phyloP scores from a whole-genome alignment of 495 filamentous ascomycete genomes.

The Annulohypoxylon maeteangense region DNA sequence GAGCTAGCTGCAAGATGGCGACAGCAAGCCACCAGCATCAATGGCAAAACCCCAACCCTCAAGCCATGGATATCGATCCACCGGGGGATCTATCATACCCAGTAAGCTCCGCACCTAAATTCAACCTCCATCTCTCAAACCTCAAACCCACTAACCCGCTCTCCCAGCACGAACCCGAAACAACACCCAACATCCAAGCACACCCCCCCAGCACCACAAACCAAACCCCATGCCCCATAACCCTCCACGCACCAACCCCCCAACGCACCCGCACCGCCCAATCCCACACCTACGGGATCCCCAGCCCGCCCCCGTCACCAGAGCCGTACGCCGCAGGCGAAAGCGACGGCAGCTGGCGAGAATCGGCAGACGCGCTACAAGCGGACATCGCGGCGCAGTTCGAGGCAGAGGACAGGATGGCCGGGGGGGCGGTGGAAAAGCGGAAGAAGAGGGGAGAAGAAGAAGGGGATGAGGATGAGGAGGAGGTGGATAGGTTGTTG shows the following conservation, averaged over 20 bases:
- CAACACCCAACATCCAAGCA: background rate
- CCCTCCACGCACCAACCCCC: background rate
- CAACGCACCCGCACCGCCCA: background rate
- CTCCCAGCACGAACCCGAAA: background rate
- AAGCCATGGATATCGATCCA: background rate
- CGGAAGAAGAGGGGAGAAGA: background rate
- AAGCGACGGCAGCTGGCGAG: background rate
- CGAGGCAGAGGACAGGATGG: background rate
- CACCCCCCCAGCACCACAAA: background rate
- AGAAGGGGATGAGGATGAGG: background rate
- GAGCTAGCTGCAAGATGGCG: background rate
- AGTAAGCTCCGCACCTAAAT: background rate
- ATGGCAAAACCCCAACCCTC: background rate
- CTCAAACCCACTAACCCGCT: background rate
- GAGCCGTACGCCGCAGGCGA: background rate
- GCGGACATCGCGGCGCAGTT: background rate
- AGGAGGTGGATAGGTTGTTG: background rate
- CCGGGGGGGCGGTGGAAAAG: background rate
- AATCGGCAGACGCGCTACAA: constrained; percentile 14
- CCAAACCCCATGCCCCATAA: background rate
- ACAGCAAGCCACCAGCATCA: background rate
- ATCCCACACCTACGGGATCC: background rate
- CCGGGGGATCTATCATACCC: background rate
- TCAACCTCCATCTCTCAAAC: background rate
- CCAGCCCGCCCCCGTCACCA: background rate